Conservation (phyloP, 371 early-diverging fungal species). For the Mortierella sp. region DNA sequence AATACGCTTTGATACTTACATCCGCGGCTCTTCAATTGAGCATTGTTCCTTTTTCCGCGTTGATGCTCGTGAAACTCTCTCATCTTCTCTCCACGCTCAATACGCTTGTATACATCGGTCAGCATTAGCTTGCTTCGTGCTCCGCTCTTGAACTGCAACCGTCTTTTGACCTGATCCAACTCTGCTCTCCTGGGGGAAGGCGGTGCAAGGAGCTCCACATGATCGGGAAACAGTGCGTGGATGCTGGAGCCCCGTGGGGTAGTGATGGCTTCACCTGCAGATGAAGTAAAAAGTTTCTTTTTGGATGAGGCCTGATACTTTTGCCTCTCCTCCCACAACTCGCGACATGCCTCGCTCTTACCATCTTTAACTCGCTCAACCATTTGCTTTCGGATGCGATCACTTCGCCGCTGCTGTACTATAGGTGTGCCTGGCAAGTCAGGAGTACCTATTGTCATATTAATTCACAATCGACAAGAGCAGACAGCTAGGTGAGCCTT, state of each 20-base stretch:
- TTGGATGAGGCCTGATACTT: background rate
- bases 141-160: conserved; percentile 46
- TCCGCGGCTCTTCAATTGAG: conserved; percentile 42
- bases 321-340: background rate
- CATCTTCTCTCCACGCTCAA: conserved; percentile 38
- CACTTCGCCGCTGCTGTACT: conserved; percentile 26
- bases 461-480: background rate
- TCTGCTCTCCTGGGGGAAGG: conserved; percentile 25
- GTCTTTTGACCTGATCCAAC: conserved; percentile 40
- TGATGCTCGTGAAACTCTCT: conserved; percentile 35
- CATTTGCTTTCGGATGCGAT: conserved; percentile 28
- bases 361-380: conserved; percentile 23
- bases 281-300: background rate
- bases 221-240: conserved; percentile 22
- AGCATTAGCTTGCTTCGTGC: conserved; percentile 27
- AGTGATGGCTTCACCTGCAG: conserved; percentile 31
- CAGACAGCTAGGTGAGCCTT: background rate
- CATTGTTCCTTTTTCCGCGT: conserved; percentile 31
- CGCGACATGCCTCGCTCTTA: conserved; percentile 1
- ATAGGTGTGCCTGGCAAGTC: conserved; percentile 12
- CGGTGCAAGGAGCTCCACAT: conserved; percentile 11
- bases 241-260: conserved; percentile 50
- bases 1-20: conserved; percentile 15
- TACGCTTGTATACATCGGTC: conserved; percentile 29
- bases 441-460: conserved; percentile 1